phyloP scores from a whole-genome alignment of 257 asterid species.

The Solanum chmielewskii region DNA sequence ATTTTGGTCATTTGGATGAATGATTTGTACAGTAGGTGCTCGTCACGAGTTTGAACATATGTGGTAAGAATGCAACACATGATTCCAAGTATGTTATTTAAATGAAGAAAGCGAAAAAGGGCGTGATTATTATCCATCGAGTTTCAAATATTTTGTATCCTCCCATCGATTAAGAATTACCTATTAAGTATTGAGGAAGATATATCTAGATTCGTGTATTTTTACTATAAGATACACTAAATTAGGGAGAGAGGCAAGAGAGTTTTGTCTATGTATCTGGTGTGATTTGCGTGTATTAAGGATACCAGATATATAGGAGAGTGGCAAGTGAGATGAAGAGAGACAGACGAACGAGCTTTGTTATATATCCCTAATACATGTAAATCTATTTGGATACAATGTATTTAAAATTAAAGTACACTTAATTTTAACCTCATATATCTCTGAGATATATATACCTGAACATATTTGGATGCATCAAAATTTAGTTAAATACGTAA shows the following conservation, averaged over 20 bases:
- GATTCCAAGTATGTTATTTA: neutral
- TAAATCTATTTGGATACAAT: too few species aligned
- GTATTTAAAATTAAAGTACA: fast-evolving
- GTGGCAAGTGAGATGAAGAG: neutral
- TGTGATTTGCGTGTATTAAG: too few species aligned
- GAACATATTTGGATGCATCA: too few species aligned
- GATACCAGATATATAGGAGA: neutral
- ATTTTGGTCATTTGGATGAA: neutral
- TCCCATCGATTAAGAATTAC: neutral
- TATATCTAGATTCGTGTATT: too few species aligned
- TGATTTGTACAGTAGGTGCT: neutral
- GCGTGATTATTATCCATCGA: neutral
- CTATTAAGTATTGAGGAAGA: neutral
- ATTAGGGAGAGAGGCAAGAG: neutral
- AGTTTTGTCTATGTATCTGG: neutral
- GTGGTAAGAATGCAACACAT: neutral
- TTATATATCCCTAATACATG: neutral
- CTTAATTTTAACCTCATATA: too few species aligned
- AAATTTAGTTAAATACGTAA: too few species aligned
- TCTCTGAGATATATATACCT: neutral
- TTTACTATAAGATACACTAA: neutral
- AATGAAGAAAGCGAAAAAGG: neutral
- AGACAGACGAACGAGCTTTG: neutral
- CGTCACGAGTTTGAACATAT: neutral
- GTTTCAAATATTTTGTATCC: too few species aligned